Evolutionary conservation across 352 stramenopile genomes (phyloP), one percentile per base, ranked within the genome.

Genomic region (Phytopythium cucurbitacearum): DNA sequence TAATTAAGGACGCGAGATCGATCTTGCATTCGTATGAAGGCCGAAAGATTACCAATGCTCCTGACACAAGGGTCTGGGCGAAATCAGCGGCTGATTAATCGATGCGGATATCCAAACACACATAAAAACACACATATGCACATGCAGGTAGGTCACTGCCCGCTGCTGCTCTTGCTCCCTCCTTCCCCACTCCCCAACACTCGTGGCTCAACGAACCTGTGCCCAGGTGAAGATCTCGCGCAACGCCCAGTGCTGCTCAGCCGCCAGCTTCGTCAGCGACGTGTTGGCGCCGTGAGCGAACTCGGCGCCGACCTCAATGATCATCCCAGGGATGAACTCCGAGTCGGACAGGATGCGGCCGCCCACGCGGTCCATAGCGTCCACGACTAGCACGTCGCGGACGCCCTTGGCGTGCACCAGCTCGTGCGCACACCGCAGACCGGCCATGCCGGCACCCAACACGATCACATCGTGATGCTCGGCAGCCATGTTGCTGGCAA

Each of bases 21-120:
- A 65, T 93, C 40, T 93, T 71, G 82, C 82, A 93, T 88, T 50
- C 77, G 76, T 89, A 93, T 93, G 82, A 93, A 93, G 80, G 82
- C 82, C 82, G 88, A 57, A 75, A 89, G 79, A 85, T 89, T 78
- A 91, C 65, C 34, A 65, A 57, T 48, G 21, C 48, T 62, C 36
- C 44, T 28, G 21, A 28, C 12, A 36, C 40, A 34, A 54, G 28
- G 44, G 48, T 50, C 15, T 49, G 54, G 59, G 55, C 39, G 45
- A 51, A 78, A 89, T 84, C 78, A 85, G 66, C 83, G 82, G 82
- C 82, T 93, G 82, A 93, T 93, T 91, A 93, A 91, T 93, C 77
- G 82, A 88, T 93, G 82, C 82, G 65, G 39, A 41, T 34, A 48
- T 6, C 62, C 3, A 50, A 8, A 59, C 54, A 59, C 40, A 42